Percentiles rank a stretch among this genome's conserved stretches.
Evolutionary conservation across 176 grass and related monocot genomes (phyloP).

Genomic region (Avena insularis): DNA sequence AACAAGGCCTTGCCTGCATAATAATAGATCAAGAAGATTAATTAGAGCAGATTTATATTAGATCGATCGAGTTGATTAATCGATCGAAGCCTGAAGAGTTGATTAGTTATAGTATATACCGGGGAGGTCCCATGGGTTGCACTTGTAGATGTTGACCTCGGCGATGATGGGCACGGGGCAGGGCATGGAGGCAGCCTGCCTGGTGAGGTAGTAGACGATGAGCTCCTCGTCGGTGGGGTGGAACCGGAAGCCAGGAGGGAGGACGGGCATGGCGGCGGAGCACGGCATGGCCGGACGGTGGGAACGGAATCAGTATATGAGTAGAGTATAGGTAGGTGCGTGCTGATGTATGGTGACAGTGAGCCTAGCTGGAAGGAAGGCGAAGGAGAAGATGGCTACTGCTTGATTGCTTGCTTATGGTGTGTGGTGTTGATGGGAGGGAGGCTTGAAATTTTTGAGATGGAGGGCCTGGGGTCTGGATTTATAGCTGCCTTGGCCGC

Average conservation of each 20-base stretch:
- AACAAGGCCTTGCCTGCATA: conserved; percentile 52
- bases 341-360: neutral
- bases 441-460: conserved; percentile 65
- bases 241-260: conserved; percentile 90
- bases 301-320: neutral
- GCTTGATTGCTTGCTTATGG: neutral
- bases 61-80: neutral
- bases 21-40: neutral
- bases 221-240: conserved; percentile 89
- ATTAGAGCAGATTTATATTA: neutral
- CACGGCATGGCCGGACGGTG: conserved; percentile 25
- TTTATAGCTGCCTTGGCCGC: conserved; percentile 43
- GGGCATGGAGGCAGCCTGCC: conserved; percentile 45
- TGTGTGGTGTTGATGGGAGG: neutral
- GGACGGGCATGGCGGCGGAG: conserved; percentile 5
- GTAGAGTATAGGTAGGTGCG: neutral
- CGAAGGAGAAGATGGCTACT: neutral
- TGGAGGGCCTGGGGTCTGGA: conserved; percentile 1
- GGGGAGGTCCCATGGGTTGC: conserved; percentile 86
- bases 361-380: neutral
- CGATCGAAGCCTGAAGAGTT: neutral
- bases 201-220: conserved; percentile 76
- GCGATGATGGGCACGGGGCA: conserved; percentile 69
- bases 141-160: conserved; percentile 94
- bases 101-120: conserved; percentile 33